Evolutionary conservation across 305 asterid genomes (phyloP).

Genomic region (Fraxinus platypoda): DNA sequence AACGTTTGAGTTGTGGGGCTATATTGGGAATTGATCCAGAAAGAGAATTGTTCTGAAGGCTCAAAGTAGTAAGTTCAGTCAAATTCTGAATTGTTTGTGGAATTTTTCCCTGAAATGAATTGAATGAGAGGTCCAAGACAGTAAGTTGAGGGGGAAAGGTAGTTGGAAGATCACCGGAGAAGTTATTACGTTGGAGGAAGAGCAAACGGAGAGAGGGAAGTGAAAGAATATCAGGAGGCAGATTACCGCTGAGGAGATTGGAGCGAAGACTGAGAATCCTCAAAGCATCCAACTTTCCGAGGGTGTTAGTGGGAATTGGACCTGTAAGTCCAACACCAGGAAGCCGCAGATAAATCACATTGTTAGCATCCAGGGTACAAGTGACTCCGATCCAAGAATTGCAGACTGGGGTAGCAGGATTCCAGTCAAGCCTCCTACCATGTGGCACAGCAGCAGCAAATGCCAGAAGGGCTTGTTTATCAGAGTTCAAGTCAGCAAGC

Average conservation of each 20-base stretch:
- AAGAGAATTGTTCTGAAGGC: constrained; percentile 75
- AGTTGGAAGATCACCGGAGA: constrained; percentile 68
- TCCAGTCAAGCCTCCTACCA: constrained; percentile 78
- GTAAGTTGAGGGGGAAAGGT: constrained; percentile 47
- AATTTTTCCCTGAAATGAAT: constrained; percentile 65
- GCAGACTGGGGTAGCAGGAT: constrained; percentile 56
- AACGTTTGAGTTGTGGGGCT: constrained; percentile 47
- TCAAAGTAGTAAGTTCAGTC: constrained; percentile 61
- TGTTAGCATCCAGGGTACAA: constrained; percentile 46
- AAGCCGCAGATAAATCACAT: constrained; percentile 68
- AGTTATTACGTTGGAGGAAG: constrained; percentile 73
- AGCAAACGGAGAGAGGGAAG: constrained; percentile 70
- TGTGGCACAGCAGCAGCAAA: constrained; percentile 66
- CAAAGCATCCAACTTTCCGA: constrained; percentile 51
- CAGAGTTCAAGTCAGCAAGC: constrained; percentile 55
- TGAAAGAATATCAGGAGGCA: constrained; percentile 71
- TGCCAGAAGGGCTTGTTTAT: constrained; percentile 71
- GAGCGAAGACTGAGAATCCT: constrained; percentile 76
- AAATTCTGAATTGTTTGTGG: constrained; percentile 59
- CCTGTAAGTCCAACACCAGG: constrained; percentile 87
- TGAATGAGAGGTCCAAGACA: constrained; percentile 75
- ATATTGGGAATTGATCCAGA: constrained; percentile 70
- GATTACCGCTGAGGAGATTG: constrained; percentile 66
- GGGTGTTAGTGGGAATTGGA: constrained; percentile 60
- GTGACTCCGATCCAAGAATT: constrained; percentile 73